Conservation (phyloP, 2,329 filamentous ascomycete species). For the Cytospora piceicola region DNA sequence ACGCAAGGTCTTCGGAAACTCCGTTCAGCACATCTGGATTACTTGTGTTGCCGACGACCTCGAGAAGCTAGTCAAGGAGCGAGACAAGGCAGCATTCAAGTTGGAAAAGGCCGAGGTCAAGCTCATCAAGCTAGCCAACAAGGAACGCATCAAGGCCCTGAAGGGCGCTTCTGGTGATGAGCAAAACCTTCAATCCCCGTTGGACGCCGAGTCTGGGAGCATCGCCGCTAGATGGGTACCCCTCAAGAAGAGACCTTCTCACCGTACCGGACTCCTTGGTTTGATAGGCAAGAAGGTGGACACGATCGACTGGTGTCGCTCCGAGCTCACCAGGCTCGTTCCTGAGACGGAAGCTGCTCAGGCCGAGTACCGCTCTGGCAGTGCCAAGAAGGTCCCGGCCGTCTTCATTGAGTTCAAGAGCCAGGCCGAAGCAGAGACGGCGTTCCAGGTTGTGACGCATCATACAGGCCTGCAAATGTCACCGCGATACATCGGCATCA, state of each 20-base stretch:
- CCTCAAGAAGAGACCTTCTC: slow-evolving; percentile 74
- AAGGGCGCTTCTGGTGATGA: slow-evolving; percentile 52
- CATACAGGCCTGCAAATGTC: slow-evolving; percentile 87
- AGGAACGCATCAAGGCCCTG: slow-evolving; percentile 67
- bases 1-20: slow-evolving; percentile 78
- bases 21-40: slow-evolving; percentile 85
- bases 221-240: slow-evolving; percentile 77
- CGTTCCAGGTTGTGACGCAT: slow-evolving; percentile 84
- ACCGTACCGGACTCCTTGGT: slow-evolving; percentile 69
- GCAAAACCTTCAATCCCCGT: slow-evolving; percentile 50
- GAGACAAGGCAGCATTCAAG: slow-evolving; percentile 78
- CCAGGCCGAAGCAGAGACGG: slow-evolving; percentile 82
- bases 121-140: slow-evolving; percentile 79
- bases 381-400: slow-evolving; percentile 69
- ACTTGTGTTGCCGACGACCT: slow-evolving; percentile 76
- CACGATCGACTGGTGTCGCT: slow-evolving; percentile 87
- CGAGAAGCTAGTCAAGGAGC: slow-evolving; percentile 78
- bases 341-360: slow-evolving; percentile 73
- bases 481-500: slow-evolving; percentile 81
- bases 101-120: slow-evolving; percentile 87
- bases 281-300: slow-evolving; percentile 88
- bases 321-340: slow-evolving; percentile 75
- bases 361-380: slow-evolving; percentile 65
- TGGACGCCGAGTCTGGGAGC: slow-evolving; percentile 69
- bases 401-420: slow-evolving; percentile 90